Percentiles rank a stretch among this genome's conserved stretches.
phyloP scores from a whole-genome alignment of 1,284 basidiomycete genomes.

The Singerocomus inundabilis region DNA sequence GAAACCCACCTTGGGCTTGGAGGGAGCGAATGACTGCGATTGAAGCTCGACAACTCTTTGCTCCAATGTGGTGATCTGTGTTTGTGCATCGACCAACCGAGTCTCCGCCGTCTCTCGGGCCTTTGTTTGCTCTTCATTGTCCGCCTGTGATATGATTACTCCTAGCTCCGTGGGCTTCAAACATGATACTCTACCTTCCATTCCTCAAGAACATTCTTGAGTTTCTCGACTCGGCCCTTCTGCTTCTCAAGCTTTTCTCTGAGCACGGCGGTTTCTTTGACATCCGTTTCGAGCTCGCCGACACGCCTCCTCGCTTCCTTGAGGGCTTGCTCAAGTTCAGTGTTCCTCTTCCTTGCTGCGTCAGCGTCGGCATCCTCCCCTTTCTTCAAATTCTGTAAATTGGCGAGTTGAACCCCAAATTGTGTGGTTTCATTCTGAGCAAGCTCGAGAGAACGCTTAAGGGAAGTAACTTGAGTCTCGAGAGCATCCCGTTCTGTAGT shows the following conservation, averaged over 20 bases:
- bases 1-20: conserved; percentile 23
- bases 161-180: not conserved
- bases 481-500: conserved; percentile 57
- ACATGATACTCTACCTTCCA: conserved; percentile 41
- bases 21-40: conserved; percentile 37
- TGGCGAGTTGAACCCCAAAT: conserved; percentile 59
- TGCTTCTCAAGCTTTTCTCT: conserved; percentile 40
- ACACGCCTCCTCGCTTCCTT: conserved; percentile 47
- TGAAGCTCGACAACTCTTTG: conserved; percentile 45
- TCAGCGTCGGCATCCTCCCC: conserved; percentile 61
- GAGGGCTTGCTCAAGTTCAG: conserved; percentile 56
- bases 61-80: conserved; percentile 36
- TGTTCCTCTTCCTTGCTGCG: conserved; percentile 49
- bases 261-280: conserved; percentile 16
- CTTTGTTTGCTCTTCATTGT: conserved; percentile 35
- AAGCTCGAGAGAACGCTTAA: conserved; percentile 56
- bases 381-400: conserved; percentile 66
- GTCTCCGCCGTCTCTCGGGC: conserved; percentile 33
- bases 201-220: conserved; percentile 40
- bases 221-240: conserved; percentile 42
- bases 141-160: conserved; percentile 30
- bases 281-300: conserved; percentile 39
- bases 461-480: conserved; percentile 49
- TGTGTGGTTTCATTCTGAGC: conserved; percentile 53
- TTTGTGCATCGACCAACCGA: conserved; percentile 31